These are phyloP conservation scores for Inonotus hispidus DNA, from an alignment of 1,284 basidiomycete species.

Conservation along the genomic window DNA sequence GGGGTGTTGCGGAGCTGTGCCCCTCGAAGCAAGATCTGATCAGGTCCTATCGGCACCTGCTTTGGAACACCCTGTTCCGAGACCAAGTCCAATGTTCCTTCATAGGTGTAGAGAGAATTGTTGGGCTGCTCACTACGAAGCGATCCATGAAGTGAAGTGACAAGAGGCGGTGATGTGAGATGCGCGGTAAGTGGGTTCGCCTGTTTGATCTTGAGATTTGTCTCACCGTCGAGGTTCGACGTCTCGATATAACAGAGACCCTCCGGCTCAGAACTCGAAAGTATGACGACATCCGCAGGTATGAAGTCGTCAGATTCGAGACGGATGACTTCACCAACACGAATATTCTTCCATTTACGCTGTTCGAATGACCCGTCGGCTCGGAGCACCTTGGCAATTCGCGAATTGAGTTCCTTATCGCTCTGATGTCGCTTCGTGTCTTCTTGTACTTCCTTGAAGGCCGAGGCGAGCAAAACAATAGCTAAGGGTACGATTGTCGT, in stretches of 20 bases:
- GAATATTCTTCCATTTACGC: conserved; percentile 85
- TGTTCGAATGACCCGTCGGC: conserved; percentile 62
- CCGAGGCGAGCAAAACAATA: conserved; percentile 90
- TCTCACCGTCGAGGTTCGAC: conserved; percentile 95
- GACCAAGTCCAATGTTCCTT: conserved; percentile 73
- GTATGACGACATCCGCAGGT: conserved; percentile 87
- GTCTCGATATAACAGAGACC: conserved; percentile 98
- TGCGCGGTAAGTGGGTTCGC: conserved; percentile 78
- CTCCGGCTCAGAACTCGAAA: conserved; percentile 93
- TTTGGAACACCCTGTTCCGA: conserved; percentile 57
- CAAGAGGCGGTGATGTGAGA: conserved; percentile 74
- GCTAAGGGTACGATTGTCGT: conserved; percentile 94
- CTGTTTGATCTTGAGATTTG: conserved; percentile 99
- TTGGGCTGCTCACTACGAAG: conserved; percentile 95
- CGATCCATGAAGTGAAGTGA: conserved; percentile 73
- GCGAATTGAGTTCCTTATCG: conserved; percentile 88
- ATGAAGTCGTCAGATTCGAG: conserved; percentile 93
- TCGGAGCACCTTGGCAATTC: conserved; percentile 74
- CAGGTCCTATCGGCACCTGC: conserved; percentile 88
- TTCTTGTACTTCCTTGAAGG: conserved; percentile 95
- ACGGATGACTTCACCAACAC: conserved; percentile 90
- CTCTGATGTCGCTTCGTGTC: conserved; percentile 97
- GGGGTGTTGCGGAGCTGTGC: conserved; percentile 96
- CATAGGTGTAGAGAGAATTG: conserved; percentile 96
- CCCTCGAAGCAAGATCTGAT: conserved; percentile 91